Evolutionary conservation across 306 rosid genomes (phyloP), one percentile per base, ranked within the genome.

Genomic region (Gynostemma pentaphyllum): DNA sequence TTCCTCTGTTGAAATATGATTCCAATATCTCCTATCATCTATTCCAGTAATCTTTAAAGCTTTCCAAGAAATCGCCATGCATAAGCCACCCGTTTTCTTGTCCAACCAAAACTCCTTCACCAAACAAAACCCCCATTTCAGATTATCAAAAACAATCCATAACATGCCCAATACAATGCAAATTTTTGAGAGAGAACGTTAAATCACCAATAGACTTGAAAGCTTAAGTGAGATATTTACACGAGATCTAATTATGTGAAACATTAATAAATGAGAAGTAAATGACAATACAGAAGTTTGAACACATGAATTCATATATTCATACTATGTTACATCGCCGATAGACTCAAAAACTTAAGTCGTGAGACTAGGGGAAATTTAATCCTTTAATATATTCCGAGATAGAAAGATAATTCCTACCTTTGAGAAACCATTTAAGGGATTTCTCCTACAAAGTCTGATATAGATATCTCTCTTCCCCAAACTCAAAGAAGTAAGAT

Each of bases 21-120:
- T 87, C 97, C 97, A 91, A 68, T 91, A 91, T 81, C 96, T 87
- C 60, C 97, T 77, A 68, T 87, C 97, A 79, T 83, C 94, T 16
- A 91, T 87, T 74, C 97, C 97, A 0, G 96, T 91, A 57, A 91
- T 87, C 69, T 74, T 77, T 19, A 91, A 76, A 0, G 82, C 87
- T 72, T 77, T 86, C 12, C 87, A 87, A 36, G 89, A 85, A 73
- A 87, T 80, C 21, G 83, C 83, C 72, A 87, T 63, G 70, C 79
- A 81, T 30, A 85, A 30, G 1, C 82, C 86, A 68, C 97, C 94
- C 0, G 74, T 78, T 47, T 60, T 77, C 72, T 87, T 91, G 55
- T 91, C 89, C 30, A 87, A 70, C 91, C 95, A 82, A 71, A 91
- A 50, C 72, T 83, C 88, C 98, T 91, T 50, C 53, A 73, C 72